Evolutionary conservation across 495 filamentous ascomycete genomes (phyloP).

Genomic region (Trichoderma erinaceum): DNA sequence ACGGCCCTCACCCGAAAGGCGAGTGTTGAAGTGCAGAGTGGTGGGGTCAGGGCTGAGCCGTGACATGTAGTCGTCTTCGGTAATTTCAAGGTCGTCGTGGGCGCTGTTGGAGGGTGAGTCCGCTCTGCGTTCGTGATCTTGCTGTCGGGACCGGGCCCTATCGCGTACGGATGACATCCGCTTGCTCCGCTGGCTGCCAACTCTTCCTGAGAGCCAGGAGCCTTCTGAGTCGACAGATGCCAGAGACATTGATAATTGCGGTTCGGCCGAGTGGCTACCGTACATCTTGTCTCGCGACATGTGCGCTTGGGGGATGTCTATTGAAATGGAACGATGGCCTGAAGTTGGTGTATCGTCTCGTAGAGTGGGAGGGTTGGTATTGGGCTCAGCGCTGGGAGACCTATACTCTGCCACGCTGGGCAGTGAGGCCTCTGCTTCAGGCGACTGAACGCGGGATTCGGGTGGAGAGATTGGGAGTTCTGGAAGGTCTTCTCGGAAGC

Average conservation of each 20-base stretch:
- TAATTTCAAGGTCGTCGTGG: slow-evolving; percentile 56
- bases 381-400: slow-evolving; percentile 8
- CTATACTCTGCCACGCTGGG: slow-evolving; percentile 23
- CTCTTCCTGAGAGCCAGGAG: slow-evolving; percentile 78
- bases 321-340: slow-evolving; percentile 36
- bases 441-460: slow-evolving; percentile 72
- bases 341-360: slow-evolving; percentile 45
- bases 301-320: slow-evolving; percentile 49
- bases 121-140: slow-evolving; percentile 25
- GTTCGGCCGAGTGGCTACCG: slow-evolving; percentile 30
- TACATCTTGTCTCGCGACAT: slow-evolving; percentile 21
- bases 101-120: slow-evolving; percentile 37
- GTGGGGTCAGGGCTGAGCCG: slow-evolving; percentile 49
- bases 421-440: slow-evolving; percentile 45
- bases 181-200: slow-evolving; percentile 36
- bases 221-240: slow-evolving; percentile 87
- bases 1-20: slow-evolving; percentile 49
- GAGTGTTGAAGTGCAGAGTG: not conserved
- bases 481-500: slow-evolving; percentile 88
- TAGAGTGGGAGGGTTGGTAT: slow-evolving; percentile 17
- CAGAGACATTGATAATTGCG: slow-evolving; percentile 53
- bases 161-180: slow-evolving; percentile 23
- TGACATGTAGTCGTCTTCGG: slow-evolving; percentile 59
- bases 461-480: slow-evolving; percentile 77
- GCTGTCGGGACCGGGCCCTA: slow-evolving; percentile 25